A percentile compares a stretch with the other conserved stretches of the same genome.
These are phyloP conservation scores for Beta lomatogona DNA, from an alignment of 179 eudicot genomes.

Conservation along the genomic window DNA sequence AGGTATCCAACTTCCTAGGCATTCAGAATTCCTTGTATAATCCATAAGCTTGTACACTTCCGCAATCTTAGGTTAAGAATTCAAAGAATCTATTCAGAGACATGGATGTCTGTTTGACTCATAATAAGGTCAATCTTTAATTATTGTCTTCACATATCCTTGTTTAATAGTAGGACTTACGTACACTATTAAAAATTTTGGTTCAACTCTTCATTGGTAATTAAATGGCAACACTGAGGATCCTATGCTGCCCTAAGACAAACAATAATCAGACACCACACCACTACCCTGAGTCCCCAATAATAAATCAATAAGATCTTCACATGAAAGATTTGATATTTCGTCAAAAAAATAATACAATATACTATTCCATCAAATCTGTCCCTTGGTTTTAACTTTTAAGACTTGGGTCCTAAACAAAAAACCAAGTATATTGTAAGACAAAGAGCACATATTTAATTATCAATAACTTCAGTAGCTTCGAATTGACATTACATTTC, in stretches of 20 bases:
- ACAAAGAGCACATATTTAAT: constrained; percentile 25
- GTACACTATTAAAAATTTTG: neutral
- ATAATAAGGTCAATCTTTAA: constrained; percentile 16
- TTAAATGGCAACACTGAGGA: constrained; percentile 5
- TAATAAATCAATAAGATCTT: neutral
- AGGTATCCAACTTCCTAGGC: neutral
- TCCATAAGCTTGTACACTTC: neutral
- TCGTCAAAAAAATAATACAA: neutral
- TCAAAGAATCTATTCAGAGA: neutral
- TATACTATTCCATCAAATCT: neutral
- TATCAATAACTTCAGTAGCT: constrained; percentile 21
- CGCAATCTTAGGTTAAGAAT: neutral
- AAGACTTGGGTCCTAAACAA: constrained; percentile 1
- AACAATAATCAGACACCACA: neutral
- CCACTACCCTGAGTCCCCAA: neutral
- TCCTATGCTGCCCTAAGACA: constrained; percentile 19
- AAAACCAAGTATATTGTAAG: constrained; percentile 12
- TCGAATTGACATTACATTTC: constrained; percentile 30
- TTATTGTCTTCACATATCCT: neutral
- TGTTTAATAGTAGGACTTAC: neutral
- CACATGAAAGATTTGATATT: neutral
- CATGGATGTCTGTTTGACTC: constrained; percentile 17
- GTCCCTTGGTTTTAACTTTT: constrained; percentile 20
- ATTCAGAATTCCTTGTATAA: neutral
- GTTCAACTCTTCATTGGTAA: constrained; percentile 8